phyloP scores from a whole-genome alignment of 352 stramenopile species.

The Pythium brachiatum region DNA sequence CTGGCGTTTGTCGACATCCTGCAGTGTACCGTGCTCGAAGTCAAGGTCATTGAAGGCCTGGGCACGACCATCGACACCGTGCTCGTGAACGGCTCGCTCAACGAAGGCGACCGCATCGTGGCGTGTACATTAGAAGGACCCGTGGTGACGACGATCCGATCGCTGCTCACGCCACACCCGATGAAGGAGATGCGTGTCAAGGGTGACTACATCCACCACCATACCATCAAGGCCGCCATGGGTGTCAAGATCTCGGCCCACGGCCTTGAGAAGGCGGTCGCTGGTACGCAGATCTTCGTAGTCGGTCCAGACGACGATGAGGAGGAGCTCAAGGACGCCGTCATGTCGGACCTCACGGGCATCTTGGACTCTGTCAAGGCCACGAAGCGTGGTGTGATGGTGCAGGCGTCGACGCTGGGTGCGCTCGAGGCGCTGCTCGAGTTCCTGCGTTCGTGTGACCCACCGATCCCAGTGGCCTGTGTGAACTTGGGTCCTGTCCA shows the following conservation, averaged over 20 bases:
- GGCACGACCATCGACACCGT: slow-evolving; percentile 99
- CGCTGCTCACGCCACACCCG: slow-evolving; percentile 97
- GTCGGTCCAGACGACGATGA: slow-evolving; percentile 96
- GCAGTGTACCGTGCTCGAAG: slow-evolving; percentile 98
- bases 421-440: slow-evolving; percentile 98
- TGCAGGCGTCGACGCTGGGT: slow-evolving; percentile 98
- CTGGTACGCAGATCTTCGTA: slow-evolving; percentile 97
- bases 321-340: slow-evolving; percentile 96
- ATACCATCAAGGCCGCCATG: slow-evolving; percentile 97
- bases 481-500: slow-evolving; percentile 98
- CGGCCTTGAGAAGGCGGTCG: slow-evolving; percentile 97
- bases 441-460: slow-evolving; percentile 94
- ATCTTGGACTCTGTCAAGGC: slow-evolving; percentile 96
- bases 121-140: slow-evolving; percentile 98
- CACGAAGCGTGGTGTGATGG: slow-evolving; percentile 96
- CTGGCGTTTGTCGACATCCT: slow-evolving; percentile 90
- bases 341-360: slow-evolving; percentile 95
- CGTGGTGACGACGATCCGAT: slow-evolving; percentile 96
- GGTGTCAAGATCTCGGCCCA: slow-evolving; percentile 98
- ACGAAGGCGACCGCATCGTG: slow-evolving; percentile 96
- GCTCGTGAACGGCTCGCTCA: slow-evolving; percentile 96
- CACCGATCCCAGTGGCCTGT: slow-evolving; percentile 91
- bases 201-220: slow-evolving; percentile 94
- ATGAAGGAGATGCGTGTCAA: slow-evolving; percentile 97
- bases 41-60: slow-evolving; percentile 99